Percentiles rank a stretch among this genome's conserved stretches.
Evolutionary conservation across 2,329 filamentous ascomycete species (phyloP).

Genomic region (Purpureocillium lavendulum): DNA sequence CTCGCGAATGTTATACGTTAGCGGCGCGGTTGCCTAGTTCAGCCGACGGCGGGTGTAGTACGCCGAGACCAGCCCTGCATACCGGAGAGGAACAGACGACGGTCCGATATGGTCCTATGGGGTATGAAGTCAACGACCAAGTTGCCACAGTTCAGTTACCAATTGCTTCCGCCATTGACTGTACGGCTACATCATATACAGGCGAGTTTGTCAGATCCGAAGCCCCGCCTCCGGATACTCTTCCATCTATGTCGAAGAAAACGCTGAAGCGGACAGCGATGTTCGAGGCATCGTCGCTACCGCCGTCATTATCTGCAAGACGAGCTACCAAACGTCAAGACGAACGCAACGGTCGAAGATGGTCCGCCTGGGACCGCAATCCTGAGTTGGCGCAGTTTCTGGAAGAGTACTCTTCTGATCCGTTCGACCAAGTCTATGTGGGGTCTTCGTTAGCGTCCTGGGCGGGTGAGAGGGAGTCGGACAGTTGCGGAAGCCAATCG

Average conservation of each 20-base stretch:
- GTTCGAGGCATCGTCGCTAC: background rate
- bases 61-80: background rate
- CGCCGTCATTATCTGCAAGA: background rate
- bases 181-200: background rate
- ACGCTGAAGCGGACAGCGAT: background rate
- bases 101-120: background rate
- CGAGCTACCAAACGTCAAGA: conserved; percentile 1
- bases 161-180: background rate
- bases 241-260: background rate
- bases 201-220: background rate
- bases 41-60: background rate
- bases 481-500: background rate
- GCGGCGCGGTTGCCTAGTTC: background rate
- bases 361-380: background rate
- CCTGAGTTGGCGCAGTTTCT: background rate
- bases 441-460: background rate
- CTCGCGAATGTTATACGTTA: background rate
- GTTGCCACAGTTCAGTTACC: background rate
- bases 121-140: background rate
- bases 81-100: background rate
- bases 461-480: background rate
- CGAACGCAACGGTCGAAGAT: background rate
- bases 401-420: conserved; percentile 1
- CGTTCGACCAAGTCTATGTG: background rate
- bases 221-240: conserved; percentile 1